phyloP scores from a whole-genome alignment of 2,329 filamentous ascomycete genomes.

The Ilyonectria mors-panacis region DNA sequence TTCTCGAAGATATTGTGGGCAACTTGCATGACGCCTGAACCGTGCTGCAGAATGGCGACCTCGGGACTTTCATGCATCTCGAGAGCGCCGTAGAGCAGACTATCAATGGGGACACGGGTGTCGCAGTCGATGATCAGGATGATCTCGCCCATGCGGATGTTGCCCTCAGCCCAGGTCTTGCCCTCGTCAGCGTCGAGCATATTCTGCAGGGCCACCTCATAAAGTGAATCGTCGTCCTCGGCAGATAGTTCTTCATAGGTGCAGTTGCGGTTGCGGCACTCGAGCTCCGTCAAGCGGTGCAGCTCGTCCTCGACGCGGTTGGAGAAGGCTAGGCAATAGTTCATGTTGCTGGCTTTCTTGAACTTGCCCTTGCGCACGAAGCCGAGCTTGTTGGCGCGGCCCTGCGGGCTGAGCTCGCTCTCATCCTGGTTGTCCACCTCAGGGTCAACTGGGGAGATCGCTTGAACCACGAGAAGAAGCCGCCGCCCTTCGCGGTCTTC shows the following conservation, averaged over 20 bases:
- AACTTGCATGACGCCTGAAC: conserved; percentile 84
- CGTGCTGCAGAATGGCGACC: conserved; percentile 80
- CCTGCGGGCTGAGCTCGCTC: conserved; percentile 50
- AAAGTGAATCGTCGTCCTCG: conserved; percentile 61
- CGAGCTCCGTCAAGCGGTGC: conserved; percentile 42
- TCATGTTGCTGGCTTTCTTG: conserved; percentile 80
- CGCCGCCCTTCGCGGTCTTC: conserved; percentile 38
- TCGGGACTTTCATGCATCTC: conserved; percentile 81
- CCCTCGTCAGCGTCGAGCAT: conserved; percentile 65
- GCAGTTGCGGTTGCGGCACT: conserved; percentile 41
- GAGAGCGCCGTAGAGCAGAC: conserved; percentile 76
- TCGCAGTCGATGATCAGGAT: conserved; percentile 77
- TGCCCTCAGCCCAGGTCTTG: conserved; percentile 70
- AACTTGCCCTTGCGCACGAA: conserved; percentile 73
- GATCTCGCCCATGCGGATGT: conserved; percentile 71
- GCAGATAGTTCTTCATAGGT: conserved; percentile 59
- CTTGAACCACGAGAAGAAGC: conserved; percentile 58
- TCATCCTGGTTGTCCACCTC: conserved; percentile 58
- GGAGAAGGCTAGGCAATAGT: conserved; percentile 71
- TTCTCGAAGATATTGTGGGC: conserved; percentile 81
- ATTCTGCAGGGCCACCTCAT: conserved; percentile 60
- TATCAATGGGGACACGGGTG: conserved; percentile 74
- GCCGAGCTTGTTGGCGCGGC: conserved; percentile 56
- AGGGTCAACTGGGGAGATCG: conserved; percentile 38
- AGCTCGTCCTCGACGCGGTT: conserved; percentile 69